Conservation (phyloP, 2,329 filamentous ascomycete species). For the Calonectria fujianensis region DNA sequence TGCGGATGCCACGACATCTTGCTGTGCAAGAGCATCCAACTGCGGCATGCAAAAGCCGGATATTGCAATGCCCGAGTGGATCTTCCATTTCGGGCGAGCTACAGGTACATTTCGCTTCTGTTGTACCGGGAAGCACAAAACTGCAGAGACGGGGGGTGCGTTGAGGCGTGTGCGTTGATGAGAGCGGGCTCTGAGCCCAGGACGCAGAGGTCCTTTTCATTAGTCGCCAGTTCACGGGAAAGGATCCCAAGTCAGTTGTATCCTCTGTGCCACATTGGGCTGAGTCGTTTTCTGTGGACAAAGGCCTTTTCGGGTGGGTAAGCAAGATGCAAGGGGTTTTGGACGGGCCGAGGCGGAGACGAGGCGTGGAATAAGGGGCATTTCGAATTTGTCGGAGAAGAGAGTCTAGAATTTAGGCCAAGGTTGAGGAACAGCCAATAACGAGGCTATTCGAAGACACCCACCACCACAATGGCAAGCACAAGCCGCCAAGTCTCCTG, state of each 20-base stretch:
- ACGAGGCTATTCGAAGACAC: conserved; percentile 14
- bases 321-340: conserved; percentile 34
- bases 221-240: too few species aligned
- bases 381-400: not conserved
- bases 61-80: conserved; percentile 15
- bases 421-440: conserved; percentile 38
- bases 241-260: not conserved
- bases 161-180: not conserved
- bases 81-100: conserved; percentile 12
- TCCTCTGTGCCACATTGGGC: not conserved
- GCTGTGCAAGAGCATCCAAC: not conserved
- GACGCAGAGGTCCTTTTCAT: not conserved
- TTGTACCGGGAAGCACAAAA: not conserved
- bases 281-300: conserved; percentile 6
- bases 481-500: conserved; percentile 36
- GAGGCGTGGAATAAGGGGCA: conserved; percentile 39
- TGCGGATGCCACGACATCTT: conserved; percentile 19
- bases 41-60: not conserved
- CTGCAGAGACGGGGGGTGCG: not conserved
- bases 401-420: not conserved
- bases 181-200: not conserved
- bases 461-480: conserved; percentile 19
- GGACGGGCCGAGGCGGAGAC: conserved; percentile 49
- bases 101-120: conserved; percentile 4
- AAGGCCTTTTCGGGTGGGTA: not conserved